Evolutionary conservation across 108 stramenopile species (phyloP), one percentile per base, ranked within the genome.

Genomic region (Stephanodiscus minutulus): DNA sequence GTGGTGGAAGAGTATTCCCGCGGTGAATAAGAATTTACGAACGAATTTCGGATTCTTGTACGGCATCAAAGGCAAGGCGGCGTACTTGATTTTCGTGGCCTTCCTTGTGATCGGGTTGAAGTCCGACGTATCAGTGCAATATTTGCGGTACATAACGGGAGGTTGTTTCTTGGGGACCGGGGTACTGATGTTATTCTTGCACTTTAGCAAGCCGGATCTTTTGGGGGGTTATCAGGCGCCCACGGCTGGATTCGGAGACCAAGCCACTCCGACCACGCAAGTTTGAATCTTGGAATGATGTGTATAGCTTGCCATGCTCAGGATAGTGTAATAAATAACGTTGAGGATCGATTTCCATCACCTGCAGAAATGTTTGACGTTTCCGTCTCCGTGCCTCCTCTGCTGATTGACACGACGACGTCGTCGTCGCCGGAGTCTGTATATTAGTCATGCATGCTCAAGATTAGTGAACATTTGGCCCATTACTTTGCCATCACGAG

Each of bases 1-100:
- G 78, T 95, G 91, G 91, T 95, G 94, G 94, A 85, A 73, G 20
- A 79, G 82, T 13, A 59, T 87, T 27, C 81, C 80, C 24, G 43
- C 43, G 7, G 52, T 95, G 18, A 93, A 91, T 73, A 89, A 87
- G 36, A 76, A 62, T 22, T 63, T 92, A 55, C 79, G 91, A 47
- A 91, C 81, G 66, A 95, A 95, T 61, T 95, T 95, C 83, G 94
- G 94, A 9, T 95, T 95, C 78, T 69, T 95, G 81, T 95, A 92
- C 66, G 91, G 91, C 10, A 64, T 95, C 17, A 81, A 83, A 50
- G 91, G 91, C 56, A 90, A 91, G 69, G 89, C 88, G 36, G 57
- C 86, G 5, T 95, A 87, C 64, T 53, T 95, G 68, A 86, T 95
- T 33, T 95, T 95, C 77, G 83, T 90, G 39, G 91, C 94, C n/a